These are phyloP conservation scores for Penicillium concentricum DNA, from an alignment of 2,329 filamentous ascomycete genomes.

Conservation along the genomic window DNA sequence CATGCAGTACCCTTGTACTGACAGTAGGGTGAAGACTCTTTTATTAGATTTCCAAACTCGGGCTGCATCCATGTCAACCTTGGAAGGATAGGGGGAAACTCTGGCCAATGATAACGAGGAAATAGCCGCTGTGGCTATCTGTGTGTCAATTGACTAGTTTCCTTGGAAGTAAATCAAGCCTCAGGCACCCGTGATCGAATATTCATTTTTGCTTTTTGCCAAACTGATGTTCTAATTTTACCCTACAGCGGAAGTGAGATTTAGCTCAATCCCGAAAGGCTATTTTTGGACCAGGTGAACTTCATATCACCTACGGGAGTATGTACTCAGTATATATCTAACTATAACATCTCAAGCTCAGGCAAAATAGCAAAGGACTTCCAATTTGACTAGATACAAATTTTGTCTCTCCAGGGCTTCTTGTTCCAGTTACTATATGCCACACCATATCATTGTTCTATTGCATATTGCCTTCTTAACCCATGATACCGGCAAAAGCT, in stretches of 20 bases:
- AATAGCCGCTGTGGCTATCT: background rate
- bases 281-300: conserved; percentile 5
- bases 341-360: too few relatives aligned
- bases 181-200: background rate
- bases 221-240: background rate
- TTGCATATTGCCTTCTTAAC: background rate
- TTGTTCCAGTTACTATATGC: background rate
- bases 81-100: too few relatives aligned
- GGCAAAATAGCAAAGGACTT: background rate
- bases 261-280: too few relatives aligned
- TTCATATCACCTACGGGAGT: too few relatives aligned
- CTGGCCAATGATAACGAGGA: background rate
- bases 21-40: conserved; percentile 5
- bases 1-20: background rate
- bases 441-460: background rate
- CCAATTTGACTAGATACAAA: background rate
- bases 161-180: background rate
- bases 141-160: background rate
- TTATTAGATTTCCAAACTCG: background rate
- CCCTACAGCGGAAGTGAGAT: background rate
- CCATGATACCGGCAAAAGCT: background rate
- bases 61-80: background rate
- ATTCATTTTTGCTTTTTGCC: background rate
- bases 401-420: background rate
- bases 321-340: background rate